Percentiles rank a stretch among this genome's conserved stretches.
Conservation (phyloP, 495 filamentous ascomycete genomes). For the Penicillium chermesinum region DNA sequence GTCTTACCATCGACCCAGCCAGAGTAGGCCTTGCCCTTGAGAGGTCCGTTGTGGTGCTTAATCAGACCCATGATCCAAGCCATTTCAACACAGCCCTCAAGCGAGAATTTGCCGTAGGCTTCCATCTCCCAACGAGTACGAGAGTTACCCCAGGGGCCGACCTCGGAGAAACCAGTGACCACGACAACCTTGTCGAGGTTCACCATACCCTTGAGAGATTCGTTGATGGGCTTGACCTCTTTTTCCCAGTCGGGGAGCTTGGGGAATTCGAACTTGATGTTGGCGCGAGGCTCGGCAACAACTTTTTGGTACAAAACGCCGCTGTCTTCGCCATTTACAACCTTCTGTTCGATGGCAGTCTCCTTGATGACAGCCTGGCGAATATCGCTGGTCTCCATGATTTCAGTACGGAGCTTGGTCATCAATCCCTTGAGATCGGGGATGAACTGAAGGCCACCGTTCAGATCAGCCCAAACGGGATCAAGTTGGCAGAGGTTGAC, state of each 20-base stretch:
- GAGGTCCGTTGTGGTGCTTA: slow-evolving; percentile 95
- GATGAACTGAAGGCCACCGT: slow-evolving; percentile 95
- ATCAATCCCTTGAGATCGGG: slow-evolving; percentile 94
- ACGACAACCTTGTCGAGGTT: slow-evolving; percentile 97
- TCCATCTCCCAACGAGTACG: slow-evolving; percentile 99
- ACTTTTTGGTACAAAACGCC: slow-evolving; percentile 94
- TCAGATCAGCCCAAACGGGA: slow-evolving; percentile 94
- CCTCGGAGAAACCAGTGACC: slow-evolving; percentile 92
- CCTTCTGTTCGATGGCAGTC: slow-evolving; percentile 94
- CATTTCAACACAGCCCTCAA: slow-evolving; percentile 98
- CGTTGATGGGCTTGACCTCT: slow-evolving; percentile 83
- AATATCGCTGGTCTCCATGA: slow-evolving; percentile 91
- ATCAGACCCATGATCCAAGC: slow-evolving; percentile 99
- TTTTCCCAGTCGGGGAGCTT: slow-evolving; percentile 83
- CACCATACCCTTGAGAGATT: slow-evolving; percentile 91
- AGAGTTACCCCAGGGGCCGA: slow-evolving; percentile 97
- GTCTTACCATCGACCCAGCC: slow-evolving; percentile 97
- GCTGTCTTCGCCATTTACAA: slow-evolving; percentile 89
- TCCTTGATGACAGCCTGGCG: slow-evolving; percentile 92
- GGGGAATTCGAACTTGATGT: slow-evolving; percentile 96
- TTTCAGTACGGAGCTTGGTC: slow-evolving; percentile 80
- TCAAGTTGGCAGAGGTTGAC: slow-evolving; percentile 95
- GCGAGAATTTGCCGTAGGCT: slow-evolving; percentile 89
- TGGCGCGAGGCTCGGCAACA: slow-evolving; percentile 86
- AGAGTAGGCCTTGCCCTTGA: slow-evolving; percentile 94